These are phyloP conservation scores for Chalaropsis ovoidea DNA, from an alignment of 2,329 filamentous ascomycete species.

Conservation along the genomic window DNA sequence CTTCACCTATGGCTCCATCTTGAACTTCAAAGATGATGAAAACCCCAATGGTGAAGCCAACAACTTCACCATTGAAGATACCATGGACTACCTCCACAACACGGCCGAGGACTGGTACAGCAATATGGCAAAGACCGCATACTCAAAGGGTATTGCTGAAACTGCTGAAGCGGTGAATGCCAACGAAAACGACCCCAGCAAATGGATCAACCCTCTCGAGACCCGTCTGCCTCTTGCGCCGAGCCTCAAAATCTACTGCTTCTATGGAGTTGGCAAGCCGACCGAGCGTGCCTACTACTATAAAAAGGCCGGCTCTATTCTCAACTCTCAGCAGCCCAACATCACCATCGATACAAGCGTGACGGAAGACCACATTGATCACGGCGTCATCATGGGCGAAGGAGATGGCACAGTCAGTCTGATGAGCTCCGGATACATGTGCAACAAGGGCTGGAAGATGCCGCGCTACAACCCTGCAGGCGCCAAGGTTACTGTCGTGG, in stretches of 20 bases:
- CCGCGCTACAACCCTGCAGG: conserved; percentile 86
- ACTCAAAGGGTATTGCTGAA: conserved; percentile 81
- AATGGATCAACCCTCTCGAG: conserved; percentile 94
- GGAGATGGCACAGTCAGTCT: conserved; percentile 93
- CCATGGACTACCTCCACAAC: conserved; percentile 66
- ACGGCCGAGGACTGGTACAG: conserved; percentile 79
- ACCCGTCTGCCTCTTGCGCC: conserved; percentile 78
- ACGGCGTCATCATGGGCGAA: conserved; percentile 89
- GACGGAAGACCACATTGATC: conserved; percentile 56
- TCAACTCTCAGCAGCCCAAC: conserved; percentile 52
- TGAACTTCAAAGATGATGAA: conserved; percentile 65
- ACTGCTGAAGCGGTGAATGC: conserved; percentile 69
- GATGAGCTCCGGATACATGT: conserved; percentile 93
- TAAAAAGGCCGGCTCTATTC: conserved; percentile 54
- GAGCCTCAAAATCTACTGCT: conserved; percentile 89
- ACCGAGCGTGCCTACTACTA: conserved; percentile 94
- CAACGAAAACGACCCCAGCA: conserved; percentile 64
- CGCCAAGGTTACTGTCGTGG: conserved; percentile 69
- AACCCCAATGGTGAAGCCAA: conserved; percentile 54
- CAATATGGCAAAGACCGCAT: conserved; percentile 59
- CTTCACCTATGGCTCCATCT: conserved; percentile 64
- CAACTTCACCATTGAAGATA: conserved; percentile 74
- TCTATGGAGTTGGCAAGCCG: conserved; percentile 89
- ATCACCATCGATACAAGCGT: conserved; percentile 61
- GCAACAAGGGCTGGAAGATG: conserved; percentile 85